Percentiles rank a stretch among this genome's conserved stretches.
Evolutionary conservation across 768 basidiomycete genomes (phyloP).

Genomic region (Lactarius indigo): DNA sequence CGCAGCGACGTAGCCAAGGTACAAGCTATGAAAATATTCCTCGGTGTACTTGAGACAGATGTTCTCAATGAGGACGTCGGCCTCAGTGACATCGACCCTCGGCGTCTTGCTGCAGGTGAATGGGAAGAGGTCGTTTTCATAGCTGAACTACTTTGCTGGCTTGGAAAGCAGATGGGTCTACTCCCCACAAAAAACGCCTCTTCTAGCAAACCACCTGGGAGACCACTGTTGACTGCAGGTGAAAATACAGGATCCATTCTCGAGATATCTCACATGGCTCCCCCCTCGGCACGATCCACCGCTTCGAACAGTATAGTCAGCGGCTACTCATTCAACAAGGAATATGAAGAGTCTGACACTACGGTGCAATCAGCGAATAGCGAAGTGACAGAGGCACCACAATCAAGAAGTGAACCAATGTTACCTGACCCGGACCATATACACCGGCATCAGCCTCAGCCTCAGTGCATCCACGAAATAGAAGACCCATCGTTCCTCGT

Average conservation of each 20-base stretch:
- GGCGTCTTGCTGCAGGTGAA: slow-evolving; percentile 57
- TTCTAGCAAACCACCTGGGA: slow-evolving; percentile 3
- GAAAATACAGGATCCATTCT: slow-evolving; percentile 1
- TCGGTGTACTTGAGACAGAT: slow-evolving; percentile 69
- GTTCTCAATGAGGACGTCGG: slow-evolving; percentile 59
- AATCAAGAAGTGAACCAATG: slow-evolving; percentile 5
- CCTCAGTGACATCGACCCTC: slow-evolving; percentile 61
- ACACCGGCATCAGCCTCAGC: slow-evolving; percentile 10
- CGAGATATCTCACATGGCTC: slow-evolving; percentile 16
- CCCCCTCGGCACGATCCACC: slow-evolving; percentile 35
- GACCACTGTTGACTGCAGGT: slow-evolving; percentile 12
- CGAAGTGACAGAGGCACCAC: slow-evolving; percentile 24
- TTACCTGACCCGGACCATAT: slow-evolving; percentile 9
- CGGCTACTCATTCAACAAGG: slow-evolving; percentile 32
- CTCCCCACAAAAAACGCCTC: slow-evolving; percentile 25
- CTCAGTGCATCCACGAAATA: slow-evolving; percentile 54
- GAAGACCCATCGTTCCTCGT: slow-evolving; percentile 36
- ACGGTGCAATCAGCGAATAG: slow-evolving; percentile 30
- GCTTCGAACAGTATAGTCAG: slow-evolving; percentile 34
- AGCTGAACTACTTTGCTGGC: slow-evolving; percentile 66
- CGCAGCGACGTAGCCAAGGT: slow-evolving; percentile 42
- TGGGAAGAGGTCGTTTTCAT: slow-evolving; percentile 66
- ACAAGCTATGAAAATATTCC: slow-evolving; percentile 68
- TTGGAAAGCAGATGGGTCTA: slow-evolving; percentile 47
- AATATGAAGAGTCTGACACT: slow-evolving; percentile 36